Percentiles rank a stretch among this genome's conserved stretches.
Conservation (phyloP, 2,329 filamentous ascomycete species). For the Didymella pinodella region DNA sequence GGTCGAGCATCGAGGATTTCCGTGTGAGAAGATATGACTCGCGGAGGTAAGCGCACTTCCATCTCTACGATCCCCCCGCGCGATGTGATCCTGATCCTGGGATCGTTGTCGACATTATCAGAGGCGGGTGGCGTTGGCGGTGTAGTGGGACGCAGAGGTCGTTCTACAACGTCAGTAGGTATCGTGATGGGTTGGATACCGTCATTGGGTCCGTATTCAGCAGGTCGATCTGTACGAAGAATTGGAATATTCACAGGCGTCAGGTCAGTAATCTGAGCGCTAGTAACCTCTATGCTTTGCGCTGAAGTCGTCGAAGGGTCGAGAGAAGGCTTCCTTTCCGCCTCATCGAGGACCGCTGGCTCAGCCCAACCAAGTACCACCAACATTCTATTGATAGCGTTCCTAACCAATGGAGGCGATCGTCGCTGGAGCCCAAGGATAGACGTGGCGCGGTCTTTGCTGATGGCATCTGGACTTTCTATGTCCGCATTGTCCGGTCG, state of each 20-base stretch:
- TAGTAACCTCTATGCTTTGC: slow-evolving; percentile 31
- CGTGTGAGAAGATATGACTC: slow-evolving; percentile 41
- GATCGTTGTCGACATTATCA: slow-evolving; percentile 44
- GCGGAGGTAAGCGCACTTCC: slow-evolving; percentile 49
- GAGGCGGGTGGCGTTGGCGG: slow-evolving; percentile 39
- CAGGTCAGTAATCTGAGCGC: slow-evolving; percentile 33
- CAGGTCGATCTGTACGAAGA: slow-evolving; percentile 14
- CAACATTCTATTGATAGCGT: slow-evolving; percentile 35
- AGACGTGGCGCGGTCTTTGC: slow-evolving; percentile 31
- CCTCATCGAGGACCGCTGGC: slow-evolving; percentile 5
- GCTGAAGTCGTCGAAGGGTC: slow-evolving; percentile 8
- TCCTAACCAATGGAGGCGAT: slow-evolving; percentile 34
- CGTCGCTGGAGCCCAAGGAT: slow-evolving; percentile 36
- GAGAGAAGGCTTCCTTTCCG: slow-evolving; percentile 6
- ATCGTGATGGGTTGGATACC: slow-evolving; percentile 17
- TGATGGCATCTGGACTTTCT: slow-evolving; percentile 31
- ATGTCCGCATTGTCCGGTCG: slow-evolving; percentile 44
- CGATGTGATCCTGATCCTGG: slow-evolving; percentile 51
- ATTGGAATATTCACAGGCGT: slow-evolving; percentile 34
- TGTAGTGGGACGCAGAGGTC: slow-evolving; percentile 30
- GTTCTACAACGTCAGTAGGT: slow-evolving; percentile 21
- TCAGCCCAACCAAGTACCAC: slow-evolving; percentile 38
- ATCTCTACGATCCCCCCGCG: slow-evolving; percentile 50
- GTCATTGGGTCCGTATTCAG: slow-evolving; percentile 10
- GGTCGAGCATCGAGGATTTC: slow-evolving; percentile 30